phyloP scores from a whole-genome alignment of 257 asterid species.

The Vinca minor region DNA sequence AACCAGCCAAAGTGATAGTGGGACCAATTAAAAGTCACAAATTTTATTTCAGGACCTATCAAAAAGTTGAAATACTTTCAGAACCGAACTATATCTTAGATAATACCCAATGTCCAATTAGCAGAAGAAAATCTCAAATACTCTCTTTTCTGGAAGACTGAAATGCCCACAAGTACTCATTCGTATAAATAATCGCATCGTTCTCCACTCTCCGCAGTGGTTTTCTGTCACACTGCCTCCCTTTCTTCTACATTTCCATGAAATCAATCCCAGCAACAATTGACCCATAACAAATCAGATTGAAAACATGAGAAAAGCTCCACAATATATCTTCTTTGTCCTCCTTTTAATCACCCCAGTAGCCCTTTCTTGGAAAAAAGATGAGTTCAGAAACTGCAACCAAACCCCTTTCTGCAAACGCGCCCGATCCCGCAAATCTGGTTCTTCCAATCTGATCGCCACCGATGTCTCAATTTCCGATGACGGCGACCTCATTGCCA shows the following conservation, averaged over 20 bases:
- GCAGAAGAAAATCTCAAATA: too few relatives aligned
- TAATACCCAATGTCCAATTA: too few relatives aligned
- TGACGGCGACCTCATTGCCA: constrained; percentile 81
- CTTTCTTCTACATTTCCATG: neutral
- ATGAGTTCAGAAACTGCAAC: constrained; percentile 82
- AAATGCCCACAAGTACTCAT: neutral
- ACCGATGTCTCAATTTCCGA: constrained; percentile 59
- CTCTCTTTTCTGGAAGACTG: neutral
- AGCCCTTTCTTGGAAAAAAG: constrained; percentile 70
- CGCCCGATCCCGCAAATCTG: constrained; percentile 67
- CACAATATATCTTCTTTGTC: neutral
- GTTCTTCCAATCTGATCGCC: constrained; percentile 50
- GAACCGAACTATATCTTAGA: too few relatives aligned
- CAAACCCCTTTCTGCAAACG: constrained; percentile 97
- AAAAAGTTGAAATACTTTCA: too few relatives aligned
- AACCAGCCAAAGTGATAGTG: too few relatives aligned
- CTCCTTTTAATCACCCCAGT: constrained; percentile 12
- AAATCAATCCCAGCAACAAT: neutral
- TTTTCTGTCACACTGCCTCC: neutral
- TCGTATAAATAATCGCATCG: neutral
- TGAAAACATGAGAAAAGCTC: neutral
- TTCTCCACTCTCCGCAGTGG: neutral
- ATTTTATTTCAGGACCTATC: too few relatives aligned
- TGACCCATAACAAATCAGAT: neutral
- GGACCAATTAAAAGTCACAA: too few relatives aligned